phyloP scores from a whole-genome alignment of 495 filamentous ascomycete species.

The Cetradonia linearis region DNA sequence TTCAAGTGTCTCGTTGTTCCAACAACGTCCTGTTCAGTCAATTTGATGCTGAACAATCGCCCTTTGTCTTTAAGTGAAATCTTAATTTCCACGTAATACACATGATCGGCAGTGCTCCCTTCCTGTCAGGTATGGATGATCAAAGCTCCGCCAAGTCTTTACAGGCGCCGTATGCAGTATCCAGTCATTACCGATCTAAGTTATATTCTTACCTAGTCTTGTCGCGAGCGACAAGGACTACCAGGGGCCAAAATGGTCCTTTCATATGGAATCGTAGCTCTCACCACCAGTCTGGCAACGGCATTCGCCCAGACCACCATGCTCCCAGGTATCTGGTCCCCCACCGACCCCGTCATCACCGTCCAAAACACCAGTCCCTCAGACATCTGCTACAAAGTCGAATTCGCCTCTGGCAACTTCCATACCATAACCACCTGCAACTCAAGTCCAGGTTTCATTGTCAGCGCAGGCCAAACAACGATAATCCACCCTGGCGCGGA shows the following conservation, averaged over 20 bases:
- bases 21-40: neutral
- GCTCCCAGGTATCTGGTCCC: neutral
- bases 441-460: constrained; percentile 8
- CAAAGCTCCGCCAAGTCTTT: neutral
- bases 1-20: neutral
- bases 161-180: neutral
- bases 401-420: constrained; percentile 10
- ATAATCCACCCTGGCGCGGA: constrained; percentile 5
- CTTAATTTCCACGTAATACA: neutral
- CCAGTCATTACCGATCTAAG: neutral
- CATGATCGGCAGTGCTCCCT: neutral
- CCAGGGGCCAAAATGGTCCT: neutral
- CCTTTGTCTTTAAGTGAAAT: neutral
- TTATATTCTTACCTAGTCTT: neutral
- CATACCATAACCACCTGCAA: constrained; percentile 6
- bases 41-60: neutral
- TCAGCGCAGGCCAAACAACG: neutral
- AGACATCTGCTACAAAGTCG: constrained; percentile 19
- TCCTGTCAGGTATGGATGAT: neutral
- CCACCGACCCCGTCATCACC: constrained; percentile 3
- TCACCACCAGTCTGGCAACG: neutral
- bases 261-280: neutral
- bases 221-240: neutral
- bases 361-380: constrained; percentile 13
- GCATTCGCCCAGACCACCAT: neutral